These are phyloP conservation scores for Candida pini DNA, from an alignment of 805 yeast species.

Conservation along the genomic window DNA sequence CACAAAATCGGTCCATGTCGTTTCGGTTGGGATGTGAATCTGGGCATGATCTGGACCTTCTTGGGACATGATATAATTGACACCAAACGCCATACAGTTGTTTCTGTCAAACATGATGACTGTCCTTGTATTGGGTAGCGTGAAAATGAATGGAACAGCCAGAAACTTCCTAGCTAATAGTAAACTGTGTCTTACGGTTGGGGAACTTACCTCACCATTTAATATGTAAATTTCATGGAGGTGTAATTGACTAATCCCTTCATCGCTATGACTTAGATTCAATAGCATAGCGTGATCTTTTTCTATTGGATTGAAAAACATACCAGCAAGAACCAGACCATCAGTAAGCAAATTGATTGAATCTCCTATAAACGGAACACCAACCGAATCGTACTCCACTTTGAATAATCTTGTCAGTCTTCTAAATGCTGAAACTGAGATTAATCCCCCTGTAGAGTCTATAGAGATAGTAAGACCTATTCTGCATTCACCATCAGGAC, in stretches of 20 bases:
- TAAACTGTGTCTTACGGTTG: constrained; percentile 16
- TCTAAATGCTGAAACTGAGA: constrained; percentile 21
- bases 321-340: constrained; percentile 19
- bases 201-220: constrained; percentile 7
- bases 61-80: constrained; percentile 21
- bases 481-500: constrained; percentile 4
- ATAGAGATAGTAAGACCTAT: constrained; percentile 15
- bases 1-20: constrained; percentile 5
- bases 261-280: constrained; percentile 17
- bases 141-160: constrained; percentile 23
- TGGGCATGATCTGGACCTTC: constrained; percentile 22
- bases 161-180: constrained; percentile 23
- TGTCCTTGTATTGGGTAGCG: constrained; percentile 19
- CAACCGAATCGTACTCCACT: constrained; percentile 13
- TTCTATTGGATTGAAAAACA: constrained; percentile 20
- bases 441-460: constrained; percentile 13
- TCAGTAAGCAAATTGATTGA: constrained; percentile 19
- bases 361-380: constrained; percentile 13
- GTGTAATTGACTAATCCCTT: constrained; percentile 18
- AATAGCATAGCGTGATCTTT: constrained; percentile 18
- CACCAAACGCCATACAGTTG: constrained; percentile 18
- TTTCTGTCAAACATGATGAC: constrained; percentile 23
- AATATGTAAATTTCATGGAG: constrained; percentile 19
- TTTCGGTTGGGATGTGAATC: constrained; percentile 7
- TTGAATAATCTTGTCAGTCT: constrained; percentile 14